Conservation (phyloP, 805 yeast species). For the Phaffomyces opuntiae region DNA sequence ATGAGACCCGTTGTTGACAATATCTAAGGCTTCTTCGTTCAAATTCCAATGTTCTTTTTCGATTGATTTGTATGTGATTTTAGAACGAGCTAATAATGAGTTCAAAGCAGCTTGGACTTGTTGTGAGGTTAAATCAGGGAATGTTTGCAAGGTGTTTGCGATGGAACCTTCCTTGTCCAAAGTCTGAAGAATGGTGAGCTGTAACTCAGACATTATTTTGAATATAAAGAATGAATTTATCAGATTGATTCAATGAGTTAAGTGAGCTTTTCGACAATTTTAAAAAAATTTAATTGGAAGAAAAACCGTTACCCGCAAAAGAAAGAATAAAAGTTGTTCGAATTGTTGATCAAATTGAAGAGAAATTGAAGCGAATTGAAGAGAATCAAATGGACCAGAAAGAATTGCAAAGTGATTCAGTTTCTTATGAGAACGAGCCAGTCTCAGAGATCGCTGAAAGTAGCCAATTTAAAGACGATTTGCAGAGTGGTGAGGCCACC, state of each 20-base stretch:
- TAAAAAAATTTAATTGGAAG: neutral
- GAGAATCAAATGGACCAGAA: too few relatives aligned
- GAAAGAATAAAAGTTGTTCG: too few relatives aligned
- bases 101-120: constrained; percentile 75
- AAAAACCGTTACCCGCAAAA: neutral
- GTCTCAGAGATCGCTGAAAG: neutral
- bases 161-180: constrained; percentile 60
- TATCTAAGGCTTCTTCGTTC: constrained; percentile 76
- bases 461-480: neutral
- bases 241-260: neutral
- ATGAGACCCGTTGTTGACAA: constrained; percentile 78
- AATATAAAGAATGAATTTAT: too few relatives aligned
- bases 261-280: neutral
- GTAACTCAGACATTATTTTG: constrained; percentile 57
- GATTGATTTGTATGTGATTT: constrained; percentile 64
- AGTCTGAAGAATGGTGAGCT: constrained; percentile 52
- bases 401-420: neutral
- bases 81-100: constrained; percentile 76
- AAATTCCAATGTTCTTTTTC: constrained; percentile 74
- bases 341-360: too few relatives aligned
- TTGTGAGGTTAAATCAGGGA: constrained; percentile 60
- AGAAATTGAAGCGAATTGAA: neutral
- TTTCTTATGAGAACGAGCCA: neutral
- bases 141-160: constrained; percentile 58
- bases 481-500: constrained; percentile 1